Evolutionary conservation across 1,284 basidiomycete genomes (phyloP).

Genomic region (Agaricales sp.): DNA sequence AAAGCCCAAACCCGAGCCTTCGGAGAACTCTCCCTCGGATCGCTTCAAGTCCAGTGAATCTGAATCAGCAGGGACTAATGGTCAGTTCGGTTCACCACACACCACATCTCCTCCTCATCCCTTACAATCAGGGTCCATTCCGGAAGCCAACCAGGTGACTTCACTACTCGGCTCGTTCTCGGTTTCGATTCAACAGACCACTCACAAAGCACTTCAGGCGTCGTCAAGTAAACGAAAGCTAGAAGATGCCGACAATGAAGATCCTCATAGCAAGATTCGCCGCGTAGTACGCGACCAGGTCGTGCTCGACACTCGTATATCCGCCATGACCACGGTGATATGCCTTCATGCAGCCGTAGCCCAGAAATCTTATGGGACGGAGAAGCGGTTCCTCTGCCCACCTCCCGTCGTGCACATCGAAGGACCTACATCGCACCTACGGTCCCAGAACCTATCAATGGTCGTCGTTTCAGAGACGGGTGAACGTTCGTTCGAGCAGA

Average conservation of each 20-base stretch:
- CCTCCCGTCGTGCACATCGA: constrained; percentile 84
- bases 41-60: background rate
- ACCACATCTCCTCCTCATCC: background rate
- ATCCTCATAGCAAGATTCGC: constrained; percentile 69
- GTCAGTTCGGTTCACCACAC: background rate
- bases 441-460: constrained; percentile 74
- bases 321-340: constrained; percentile 82
- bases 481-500: constrained; percentile 74
- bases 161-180: constrained; percentile 6
- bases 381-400: constrained; percentile 86
- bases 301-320: constrained; percentile 60
- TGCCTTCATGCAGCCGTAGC: constrained; percentile 84
- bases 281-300: constrained; percentile 73
- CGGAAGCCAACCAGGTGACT: constrained; percentile 20
- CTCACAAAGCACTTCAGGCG: constrained; percentile 12
- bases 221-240: constrained; percentile 59
- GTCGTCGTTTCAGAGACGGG: constrained; percentile 77
- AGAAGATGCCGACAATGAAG: constrained; percentile 55
- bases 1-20: background rate
- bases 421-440: constrained; percentile 74
- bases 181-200: background rate
- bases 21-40: background rate
- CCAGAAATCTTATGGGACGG: constrained; percentile 87
- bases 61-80: background rate
- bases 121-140: background rate